phyloP scores from a whole-genome alignment of 1,284 basidiomycete species.

The Cystobasidium sp. region DNA sequence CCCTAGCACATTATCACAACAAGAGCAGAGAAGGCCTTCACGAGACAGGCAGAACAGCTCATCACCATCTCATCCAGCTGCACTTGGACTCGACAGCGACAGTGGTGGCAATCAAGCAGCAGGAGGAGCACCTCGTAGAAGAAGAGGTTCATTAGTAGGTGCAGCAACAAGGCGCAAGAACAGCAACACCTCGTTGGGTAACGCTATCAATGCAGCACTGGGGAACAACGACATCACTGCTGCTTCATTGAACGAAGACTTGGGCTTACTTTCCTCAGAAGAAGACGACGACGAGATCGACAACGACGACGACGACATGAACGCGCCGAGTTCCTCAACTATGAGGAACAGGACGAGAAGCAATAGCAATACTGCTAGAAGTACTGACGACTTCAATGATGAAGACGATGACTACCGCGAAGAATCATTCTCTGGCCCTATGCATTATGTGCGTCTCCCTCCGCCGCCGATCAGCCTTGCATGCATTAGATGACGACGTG shows the following conservation, averaged over 20 bases:
- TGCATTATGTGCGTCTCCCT: slow-evolving; percentile 37
- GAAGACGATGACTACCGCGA: slow-evolving; percentile 15
- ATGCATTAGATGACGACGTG: background rate
- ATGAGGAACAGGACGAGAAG: slow-evolving; percentile 4
- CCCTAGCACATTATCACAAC: too few relatives aligned
- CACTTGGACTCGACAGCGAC: background rate
- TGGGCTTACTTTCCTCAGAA: slow-evolving; percentile 13
- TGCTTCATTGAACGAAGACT: slow-evolving; percentile 4
- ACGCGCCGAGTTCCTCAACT: background rate
- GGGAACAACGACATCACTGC: background rate
- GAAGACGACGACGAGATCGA: slow-evolving; percentile 19
- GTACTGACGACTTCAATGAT: background rate
- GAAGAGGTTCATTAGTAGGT: slow-evolving; percentile 3
- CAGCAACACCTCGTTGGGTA: slow-evolving; percentile 13
- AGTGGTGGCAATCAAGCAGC: background rate
- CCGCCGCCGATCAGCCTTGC: background rate
- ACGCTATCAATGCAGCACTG: background rate
- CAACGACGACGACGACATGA: slow-evolving; percentile 4
- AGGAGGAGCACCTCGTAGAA: background rate
- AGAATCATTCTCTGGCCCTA: slow-evolving; percentile 34
- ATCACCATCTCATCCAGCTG: background rate
- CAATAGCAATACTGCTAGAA: slow-evolving; percentile 19
- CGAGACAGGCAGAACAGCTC: too few relatives aligned
- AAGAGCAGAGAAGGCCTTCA: too few relatives aligned
- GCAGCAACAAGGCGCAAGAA: slow-evolving; percentile 14